These are phyloP conservation scores for Aotearoamyces nothofagi DNA, from an alignment of 2,329 filamentous ascomycete species.

Conservation along the genomic window DNA sequence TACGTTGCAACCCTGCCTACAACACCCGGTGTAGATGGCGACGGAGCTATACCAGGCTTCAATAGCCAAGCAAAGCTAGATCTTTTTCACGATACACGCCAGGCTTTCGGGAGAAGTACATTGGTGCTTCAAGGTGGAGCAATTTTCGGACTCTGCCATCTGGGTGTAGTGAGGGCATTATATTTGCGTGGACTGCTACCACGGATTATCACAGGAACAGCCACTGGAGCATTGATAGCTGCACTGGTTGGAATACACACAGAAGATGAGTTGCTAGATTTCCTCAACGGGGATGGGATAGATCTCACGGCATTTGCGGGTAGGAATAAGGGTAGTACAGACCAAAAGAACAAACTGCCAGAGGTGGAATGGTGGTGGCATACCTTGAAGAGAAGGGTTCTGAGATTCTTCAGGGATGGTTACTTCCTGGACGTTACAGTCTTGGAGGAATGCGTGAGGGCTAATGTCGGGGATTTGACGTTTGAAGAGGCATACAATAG, in stretches of 20 bases:
- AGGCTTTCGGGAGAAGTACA: conserved; percentile 76
- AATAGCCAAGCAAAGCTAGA: conserved; percentile 51
- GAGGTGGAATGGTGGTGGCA: conserved; percentile 27
- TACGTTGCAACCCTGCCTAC: conserved; percentile 57
- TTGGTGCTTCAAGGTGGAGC: conserved; percentile 80
- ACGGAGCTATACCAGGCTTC: conserved; percentile 22
- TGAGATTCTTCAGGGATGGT: conserved; percentile 58
- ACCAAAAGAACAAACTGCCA: conserved; percentile 14
- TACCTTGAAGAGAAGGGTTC: conserved; percentile 50
- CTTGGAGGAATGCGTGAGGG: conserved; percentile 68
- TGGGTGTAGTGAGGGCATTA: conserved; percentile 81
- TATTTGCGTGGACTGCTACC: conserved; percentile 70
- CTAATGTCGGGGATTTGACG: conserved; percentile 77
- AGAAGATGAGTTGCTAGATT: conserved; percentile 64
- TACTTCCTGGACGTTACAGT: conserved; percentile 74
- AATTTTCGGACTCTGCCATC: conserved; percentile 80
- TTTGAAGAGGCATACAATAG: conserved; percentile 85
- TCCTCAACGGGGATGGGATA: conserved; percentile 67
- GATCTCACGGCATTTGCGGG: conserved; percentile 64
- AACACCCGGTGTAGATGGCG: conserved; percentile 26
- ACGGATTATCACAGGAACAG: conserved; percentile 81
- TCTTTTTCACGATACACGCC: conserved; percentile 71
- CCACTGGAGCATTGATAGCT: conserved; percentile 78
- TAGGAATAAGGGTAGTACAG: conserved; percentile 14
- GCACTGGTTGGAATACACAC: conserved; percentile 79